Conservation (phyloP, 352 stramenopile species). For the Phytopythium litorale region DNA sequence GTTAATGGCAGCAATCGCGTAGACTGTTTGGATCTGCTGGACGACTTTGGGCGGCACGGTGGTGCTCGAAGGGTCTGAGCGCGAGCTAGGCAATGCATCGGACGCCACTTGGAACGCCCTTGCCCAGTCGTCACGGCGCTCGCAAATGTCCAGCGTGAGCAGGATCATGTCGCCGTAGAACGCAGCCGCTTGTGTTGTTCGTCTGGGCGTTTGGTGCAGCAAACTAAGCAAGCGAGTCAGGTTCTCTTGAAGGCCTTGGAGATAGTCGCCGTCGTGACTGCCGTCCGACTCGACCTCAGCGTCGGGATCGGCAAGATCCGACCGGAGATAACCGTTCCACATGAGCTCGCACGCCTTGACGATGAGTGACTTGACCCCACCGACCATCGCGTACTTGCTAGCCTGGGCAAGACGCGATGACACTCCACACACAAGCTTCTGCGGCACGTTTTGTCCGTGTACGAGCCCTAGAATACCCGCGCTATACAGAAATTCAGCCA, state of each 20-base stretch:
- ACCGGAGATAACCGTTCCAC: slow-evolving; percentile 68
- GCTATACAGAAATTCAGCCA: slow-evolving; percentile 58
- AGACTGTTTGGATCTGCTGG: slow-evolving; percentile 50
- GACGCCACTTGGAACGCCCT: slow-evolving; percentile 35
- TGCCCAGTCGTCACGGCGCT: slow-evolving; percentile 42
- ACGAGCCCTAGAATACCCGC: slow-evolving; percentile 46
- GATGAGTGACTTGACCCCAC: slow-evolving; percentile 18
- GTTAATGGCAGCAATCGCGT: slow-evolving; percentile 56
- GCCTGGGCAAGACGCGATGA: slow-evolving; percentile 55
- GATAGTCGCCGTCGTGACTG: slow-evolving; percentile 12
- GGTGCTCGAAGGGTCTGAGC: slow-evolving; percentile 11
- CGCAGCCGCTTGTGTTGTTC: not conserved
- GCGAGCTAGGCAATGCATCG: slow-evolving; percentile 17
- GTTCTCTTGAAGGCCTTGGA: slow-evolving; percentile 17
- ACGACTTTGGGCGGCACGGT: slow-evolving; percentile 18
- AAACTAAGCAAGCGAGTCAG: slow-evolving; percentile 20
- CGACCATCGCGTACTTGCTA: slow-evolving; percentile 30
- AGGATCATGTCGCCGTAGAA: slow-evolving; percentile 59
- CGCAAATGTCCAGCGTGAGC: slow-evolving; percentile 47
- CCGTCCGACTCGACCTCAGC: slow-evolving; percentile 11
- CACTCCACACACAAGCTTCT: slow-evolving; percentile 44
- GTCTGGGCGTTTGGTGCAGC: slow-evolving; percentile 14
- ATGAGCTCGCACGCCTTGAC: slow-evolving; percentile 54
- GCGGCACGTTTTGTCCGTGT: slow-evolving; percentile 32
- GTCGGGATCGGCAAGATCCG: slow-evolving; percentile 17